A percentile compares a stretch with the other conserved stretches of the same genome.
Conservation (phyloP, 169 alveolate genomes). For the Neospora caninum region DNA sequence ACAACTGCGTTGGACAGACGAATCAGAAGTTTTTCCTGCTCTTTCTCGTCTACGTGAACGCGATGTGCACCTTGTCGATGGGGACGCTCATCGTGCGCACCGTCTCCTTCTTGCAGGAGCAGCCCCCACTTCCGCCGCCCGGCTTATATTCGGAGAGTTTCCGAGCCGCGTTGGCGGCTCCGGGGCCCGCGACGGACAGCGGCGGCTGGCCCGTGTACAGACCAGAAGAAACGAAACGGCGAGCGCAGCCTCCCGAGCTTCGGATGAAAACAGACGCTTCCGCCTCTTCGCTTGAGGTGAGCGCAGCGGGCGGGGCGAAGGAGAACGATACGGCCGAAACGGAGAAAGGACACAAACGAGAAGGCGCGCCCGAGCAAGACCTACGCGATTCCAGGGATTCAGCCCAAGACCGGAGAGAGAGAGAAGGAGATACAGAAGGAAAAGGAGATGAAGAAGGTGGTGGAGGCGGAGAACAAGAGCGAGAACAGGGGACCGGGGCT, state of each 20-base stretch:
- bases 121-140: constrained; percentile 8
- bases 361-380: too few relatives aligned
- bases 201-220: neutral
- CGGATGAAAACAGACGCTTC: neutral
- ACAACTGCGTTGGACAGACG: constrained; percentile 88
- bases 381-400: too few relatives aligned
- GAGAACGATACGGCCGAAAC: neutral
- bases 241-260: neutral
- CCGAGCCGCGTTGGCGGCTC: neutral
- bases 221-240: neutral
- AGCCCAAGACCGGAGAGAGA: neutral
- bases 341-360: neutral
- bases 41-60: constrained; percentile 78
- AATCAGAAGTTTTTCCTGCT: constrained; percentile 87
- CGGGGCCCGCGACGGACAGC: too few relatives aligned
- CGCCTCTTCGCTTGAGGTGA: neutral
- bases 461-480: neutral
- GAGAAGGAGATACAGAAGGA: neutral
- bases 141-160: neutral
- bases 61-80: constrained; percentile 21
- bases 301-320: neutral
- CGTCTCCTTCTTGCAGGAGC: constrained; percentile 30
- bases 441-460: neutral
- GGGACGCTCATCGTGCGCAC: constrained; percentile 22
- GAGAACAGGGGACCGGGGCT: neutral